Percentiles rank a stretch among this genome's conserved stretches.
Evolutionary conservation across 129 eudicot species (phyloP).

Genomic region (Flaveria bidentis): DNA sequence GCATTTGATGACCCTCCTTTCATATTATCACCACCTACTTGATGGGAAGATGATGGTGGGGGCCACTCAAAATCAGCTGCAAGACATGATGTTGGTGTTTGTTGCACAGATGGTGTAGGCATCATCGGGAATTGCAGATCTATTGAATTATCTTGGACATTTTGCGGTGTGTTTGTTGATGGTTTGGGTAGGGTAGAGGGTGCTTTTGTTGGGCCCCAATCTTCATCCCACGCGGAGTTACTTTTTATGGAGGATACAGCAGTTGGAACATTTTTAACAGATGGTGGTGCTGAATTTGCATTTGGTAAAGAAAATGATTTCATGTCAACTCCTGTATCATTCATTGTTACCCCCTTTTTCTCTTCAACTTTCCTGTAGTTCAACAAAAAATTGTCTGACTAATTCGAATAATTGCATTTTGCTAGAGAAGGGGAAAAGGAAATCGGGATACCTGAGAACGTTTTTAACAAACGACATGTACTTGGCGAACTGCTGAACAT

Average conservation of each 20-base stretch:
- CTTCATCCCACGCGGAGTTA: conserved; percentile 85
- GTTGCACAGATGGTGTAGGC: conserved; percentile 51
- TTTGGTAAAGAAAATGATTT: conserved; percentile 45
- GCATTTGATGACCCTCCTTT: conserved; percentile 45
- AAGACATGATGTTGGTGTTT: conserved; percentile 55
- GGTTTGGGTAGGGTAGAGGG: conserved; percentile 44
- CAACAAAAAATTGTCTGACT: not conserved
- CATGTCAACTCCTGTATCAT: conserved; percentile 62
- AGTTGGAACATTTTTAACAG: conserved; percentile 44
- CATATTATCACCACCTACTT: conserved; percentile 30
- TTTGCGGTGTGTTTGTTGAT: conserved; percentile 33
- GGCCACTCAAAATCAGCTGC: conserved; percentile 95
- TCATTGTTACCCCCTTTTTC: conserved; percentile 78
- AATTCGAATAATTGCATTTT: conserved; percentile 7
- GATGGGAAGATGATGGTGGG: conserved; percentile 52
- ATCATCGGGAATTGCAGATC: conserved; percentile 37
- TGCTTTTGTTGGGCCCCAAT: conserved; percentile 62
- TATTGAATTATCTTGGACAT: conserved; percentile 36
- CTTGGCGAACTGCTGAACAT: conserved; percentile 95
- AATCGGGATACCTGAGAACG: conserved; percentile 64
- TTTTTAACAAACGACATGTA: conserved; percentile 88
- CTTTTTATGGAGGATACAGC: conserved; percentile 44
- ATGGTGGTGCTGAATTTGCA: conserved; percentile 33
- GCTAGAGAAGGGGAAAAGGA: conserved; percentile 2
- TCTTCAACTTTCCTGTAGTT: conserved; percentile 85